Percentiles rank a stretch among this genome's conserved stretches.
phyloP scores from a whole-genome alignment of 108 stramenopile genomes.

The Nitzschia sp. region DNA sequence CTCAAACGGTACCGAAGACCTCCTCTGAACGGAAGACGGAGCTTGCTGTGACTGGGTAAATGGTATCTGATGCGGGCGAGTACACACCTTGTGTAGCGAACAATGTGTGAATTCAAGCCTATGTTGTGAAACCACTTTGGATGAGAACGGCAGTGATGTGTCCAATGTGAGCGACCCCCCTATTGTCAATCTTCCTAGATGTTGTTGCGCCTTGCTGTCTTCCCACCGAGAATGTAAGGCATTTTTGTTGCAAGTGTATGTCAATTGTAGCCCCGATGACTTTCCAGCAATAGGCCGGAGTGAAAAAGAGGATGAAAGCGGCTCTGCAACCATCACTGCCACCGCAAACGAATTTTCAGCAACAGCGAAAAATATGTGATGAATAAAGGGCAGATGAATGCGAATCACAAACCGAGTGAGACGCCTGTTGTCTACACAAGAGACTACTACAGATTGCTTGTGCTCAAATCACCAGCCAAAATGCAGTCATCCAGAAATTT shows the following conservation, averaged over 20 bases:
- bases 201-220: neutral
- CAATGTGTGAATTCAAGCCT: neutral
- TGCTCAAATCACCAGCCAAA: too few relatives aligned
- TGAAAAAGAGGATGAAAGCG: slow-evolving; percentile 4
- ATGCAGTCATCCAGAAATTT: too few relatives aligned
- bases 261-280: neutral
- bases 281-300: neutral
- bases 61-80: neutral
- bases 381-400: too few relatives aligned
- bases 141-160: neutral
- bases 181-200: neutral
- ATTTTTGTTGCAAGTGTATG: neutral
- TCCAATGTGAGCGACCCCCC: neutral
- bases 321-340: slow-evolving; percentile 5
- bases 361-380: too few relatives aligned
- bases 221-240: neutral
- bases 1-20: neutral
- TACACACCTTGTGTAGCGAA: neutral
- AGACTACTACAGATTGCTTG: too few relatives aligned
- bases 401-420: too few relatives aligned
- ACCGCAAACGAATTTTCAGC: too few relatives aligned
- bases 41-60: neutral
- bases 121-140: too few relatives aligned
- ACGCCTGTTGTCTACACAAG: too few relatives aligned
- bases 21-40: neutral